Percentiles rank a stretch among this genome's conserved stretches.
Evolutionary conservation across 2,329 filamentous ascomycete genomes (phyloP).

Genomic region (Fusarium metavorans): DNA sequence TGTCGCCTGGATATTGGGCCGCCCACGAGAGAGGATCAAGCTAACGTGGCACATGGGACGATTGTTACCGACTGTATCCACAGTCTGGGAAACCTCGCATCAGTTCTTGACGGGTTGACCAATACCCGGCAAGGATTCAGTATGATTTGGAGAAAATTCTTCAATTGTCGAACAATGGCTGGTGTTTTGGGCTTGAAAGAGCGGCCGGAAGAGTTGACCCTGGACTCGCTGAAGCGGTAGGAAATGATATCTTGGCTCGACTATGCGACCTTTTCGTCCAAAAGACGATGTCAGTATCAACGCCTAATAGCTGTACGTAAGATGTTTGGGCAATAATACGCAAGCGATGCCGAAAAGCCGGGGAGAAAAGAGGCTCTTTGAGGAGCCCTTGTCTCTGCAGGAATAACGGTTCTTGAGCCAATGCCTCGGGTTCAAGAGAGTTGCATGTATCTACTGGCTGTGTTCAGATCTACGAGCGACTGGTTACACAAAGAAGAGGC

Average conservation of each 20-base stretch:
- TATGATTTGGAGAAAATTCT: conserved; percentile 22
- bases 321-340: neutral
- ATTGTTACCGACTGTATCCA: conserved; percentile 33
- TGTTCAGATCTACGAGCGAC: neutral
- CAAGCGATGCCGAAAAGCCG: neutral
- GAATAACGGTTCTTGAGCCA: neutral
- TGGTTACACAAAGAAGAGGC: neutral
- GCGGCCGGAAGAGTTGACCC: neutral
- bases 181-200: neutral
- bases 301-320: neutral
- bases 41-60: conserved; percentile 22
- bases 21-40: neutral
- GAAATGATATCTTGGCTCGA: neutral
- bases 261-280: neutral
- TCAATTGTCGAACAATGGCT: conserved; percentile 5
- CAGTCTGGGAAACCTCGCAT: conserved; percentile 18
- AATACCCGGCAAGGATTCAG: conserved; percentile 1
- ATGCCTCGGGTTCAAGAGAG: neutral
- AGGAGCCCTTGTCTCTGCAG: conserved; percentile 1
- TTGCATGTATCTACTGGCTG: neutral
- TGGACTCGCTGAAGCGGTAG: neutral
- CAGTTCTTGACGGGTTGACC: conserved; percentile 29
- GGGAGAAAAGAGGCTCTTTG: neutral
- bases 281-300: neutral
- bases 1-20: conserved; percentile 5